Conservation (phyloP, 2,329 filamentous ascomycete genomes). For the Alternaria sp. region DNA sequence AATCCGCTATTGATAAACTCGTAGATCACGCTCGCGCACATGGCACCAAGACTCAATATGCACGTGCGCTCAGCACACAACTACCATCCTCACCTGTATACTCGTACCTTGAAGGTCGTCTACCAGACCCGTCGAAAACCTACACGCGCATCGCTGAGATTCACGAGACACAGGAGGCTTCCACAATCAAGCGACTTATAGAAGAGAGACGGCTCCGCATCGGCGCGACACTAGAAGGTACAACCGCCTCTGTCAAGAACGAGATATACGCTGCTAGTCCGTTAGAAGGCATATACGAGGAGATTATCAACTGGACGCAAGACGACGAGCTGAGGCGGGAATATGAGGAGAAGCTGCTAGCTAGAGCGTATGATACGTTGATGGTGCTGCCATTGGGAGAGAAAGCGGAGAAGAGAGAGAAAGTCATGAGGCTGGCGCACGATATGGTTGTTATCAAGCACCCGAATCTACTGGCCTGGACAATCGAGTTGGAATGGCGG, state of each 20-base stretch:
- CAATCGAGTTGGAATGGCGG: conserved; percentile 87
- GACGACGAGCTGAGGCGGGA: conserved; percentile 84
- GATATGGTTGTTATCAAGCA: conserved; percentile 98
- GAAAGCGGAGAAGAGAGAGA: conserved; percentile 74
- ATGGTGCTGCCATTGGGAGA: conserved; percentile 70
- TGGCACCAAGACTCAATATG: conserved; percentile 77
- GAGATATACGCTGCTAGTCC: conserved; percentile 81
- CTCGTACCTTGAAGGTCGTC: conserved; percentile 79
- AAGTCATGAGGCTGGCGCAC: conserved; percentile 78
- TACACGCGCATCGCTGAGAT: conserved; percentile 86
- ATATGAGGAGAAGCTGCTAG: conserved; percentile 90
- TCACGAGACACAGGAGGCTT: conserved; percentile 84
- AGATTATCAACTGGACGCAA: conserved; percentile 87
- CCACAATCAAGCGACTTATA: conserved; percentile 88
- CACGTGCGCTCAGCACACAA: conserved; percentile 76
- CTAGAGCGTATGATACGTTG: conserved; percentile 80
- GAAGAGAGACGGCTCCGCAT: conserved; percentile 87
- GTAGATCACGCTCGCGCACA: conserved; percentile 75
- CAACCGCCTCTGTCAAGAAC: conserved; percentile 84
- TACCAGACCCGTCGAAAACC: conserved; percentile 80
- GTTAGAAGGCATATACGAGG: conserved; percentile 80
- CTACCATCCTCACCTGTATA: conserved; percentile 86
- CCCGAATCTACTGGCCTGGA: conserved; percentile 88
- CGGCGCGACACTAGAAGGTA: conserved; percentile 82
- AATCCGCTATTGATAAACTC: conserved; percentile 79